Conservation (phyloP, 192 early-diverging fungal genomes). For the Chytriomyces sp. region DNA sequence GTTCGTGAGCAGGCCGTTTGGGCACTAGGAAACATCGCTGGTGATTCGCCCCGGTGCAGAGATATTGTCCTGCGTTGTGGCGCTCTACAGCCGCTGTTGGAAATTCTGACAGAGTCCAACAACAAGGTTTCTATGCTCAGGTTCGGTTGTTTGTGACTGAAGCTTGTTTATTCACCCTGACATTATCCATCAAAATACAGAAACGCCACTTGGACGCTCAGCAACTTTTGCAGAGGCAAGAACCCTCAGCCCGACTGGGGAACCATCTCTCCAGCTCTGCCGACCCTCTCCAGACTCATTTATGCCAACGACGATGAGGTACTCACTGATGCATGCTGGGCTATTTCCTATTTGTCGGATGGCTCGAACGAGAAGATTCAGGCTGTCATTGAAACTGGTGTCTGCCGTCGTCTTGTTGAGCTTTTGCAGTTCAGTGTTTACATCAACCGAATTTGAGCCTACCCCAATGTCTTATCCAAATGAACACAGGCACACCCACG, state of each 20-base stretch:
- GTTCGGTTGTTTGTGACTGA: too few relatives aligned
- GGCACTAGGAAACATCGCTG: slow-evolving; percentile 99
- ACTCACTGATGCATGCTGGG: slow-evolving; percentile 99
- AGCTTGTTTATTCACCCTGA: too few relatives aligned
- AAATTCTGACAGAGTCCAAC: slow-evolving; percentile 76
- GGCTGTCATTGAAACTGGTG: slow-evolving; percentile 93
- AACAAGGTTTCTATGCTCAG: slow-evolving; percentile 96
- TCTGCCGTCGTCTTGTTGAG: slow-evolving; percentile 92
- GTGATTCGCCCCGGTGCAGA: slow-evolving; percentile 88
- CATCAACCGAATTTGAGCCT: neutral
- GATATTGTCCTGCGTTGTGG: slow-evolving; percentile 84
- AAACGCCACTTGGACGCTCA: slow-evolving; percentile 98
- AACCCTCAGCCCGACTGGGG: slow-evolving; percentile 92
- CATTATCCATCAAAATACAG: too few relatives aligned
- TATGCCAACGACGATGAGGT: slow-evolving; percentile 92
- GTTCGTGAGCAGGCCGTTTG: slow-evolving; percentile 96
- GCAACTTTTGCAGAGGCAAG: slow-evolving; percentile 99
- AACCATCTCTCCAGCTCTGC: slow-evolving; percentile 79
- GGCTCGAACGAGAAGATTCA: slow-evolving; percentile 97
- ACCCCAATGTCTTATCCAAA: slow-evolving; percentile 1
- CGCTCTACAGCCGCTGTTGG: slow-evolving; percentile 84
- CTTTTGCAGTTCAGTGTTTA: slow-evolving; percentile 66
- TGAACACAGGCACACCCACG: slow-evolving; percentile 63
- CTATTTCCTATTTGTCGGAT: slow-evolving; percentile 98
- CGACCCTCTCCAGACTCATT: slow-evolving; percentile 88